phyloP scores from a whole-genome alignment of 495 filamentous ascomycete genomes.

The Penicillium paxilli region DNA sequence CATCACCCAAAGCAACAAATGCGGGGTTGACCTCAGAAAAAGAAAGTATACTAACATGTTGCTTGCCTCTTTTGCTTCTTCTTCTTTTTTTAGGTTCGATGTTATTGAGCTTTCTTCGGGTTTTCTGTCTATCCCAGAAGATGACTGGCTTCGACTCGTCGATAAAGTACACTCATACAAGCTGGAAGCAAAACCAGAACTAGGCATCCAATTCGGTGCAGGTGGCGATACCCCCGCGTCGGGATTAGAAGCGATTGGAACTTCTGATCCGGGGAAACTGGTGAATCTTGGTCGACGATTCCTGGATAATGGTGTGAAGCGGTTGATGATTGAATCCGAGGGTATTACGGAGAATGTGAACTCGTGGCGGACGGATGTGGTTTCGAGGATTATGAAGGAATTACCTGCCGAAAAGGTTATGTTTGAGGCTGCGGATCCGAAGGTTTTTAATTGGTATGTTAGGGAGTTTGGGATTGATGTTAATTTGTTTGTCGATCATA shows the following conservation, averaged over 20 bases:
- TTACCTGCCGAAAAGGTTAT: slow-evolving; percentile 56
- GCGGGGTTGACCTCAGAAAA: background rate
- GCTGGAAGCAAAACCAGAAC: slow-evolving; percentile 57
- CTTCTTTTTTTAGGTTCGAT: slow-evolving; percentile 46
- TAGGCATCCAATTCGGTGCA: slow-evolving; percentile 62
- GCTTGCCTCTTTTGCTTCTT: too few relatives aligned
- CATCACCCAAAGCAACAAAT: background rate
- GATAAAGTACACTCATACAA: slow-evolving; percentile 53
- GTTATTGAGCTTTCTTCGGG: slow-evolving; percentile 56
- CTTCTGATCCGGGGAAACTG: slow-evolving; percentile 52
- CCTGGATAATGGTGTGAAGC: slow-evolving; percentile 55
- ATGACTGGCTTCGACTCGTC: slow-evolving; percentile 58
- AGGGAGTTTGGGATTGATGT: slow-evolving; percentile 61
- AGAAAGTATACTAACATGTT: background rate
- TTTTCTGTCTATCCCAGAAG: slow-evolving; percentile 54
- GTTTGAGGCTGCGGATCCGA: slow-evolving; percentile 62
- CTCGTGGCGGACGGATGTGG: slow-evolving; percentile 58
- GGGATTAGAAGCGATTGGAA: slow-evolving; percentile 50
- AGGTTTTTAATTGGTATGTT: slow-evolving; percentile 61
- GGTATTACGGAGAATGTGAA: slow-evolving; percentile 61
- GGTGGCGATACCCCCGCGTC: slow-evolving; percentile 55
- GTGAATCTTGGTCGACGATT: slow-evolving; percentile 52
- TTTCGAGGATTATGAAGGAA: slow-evolving; percentile 54
- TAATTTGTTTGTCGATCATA: slow-evolving; percentile 61
- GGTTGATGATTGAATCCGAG: slow-evolving; percentile 63